phyloP scores from a whole-genome alignment of 1,284 basidiomycete species.

The Pseudozyma thailandica region DNA sequence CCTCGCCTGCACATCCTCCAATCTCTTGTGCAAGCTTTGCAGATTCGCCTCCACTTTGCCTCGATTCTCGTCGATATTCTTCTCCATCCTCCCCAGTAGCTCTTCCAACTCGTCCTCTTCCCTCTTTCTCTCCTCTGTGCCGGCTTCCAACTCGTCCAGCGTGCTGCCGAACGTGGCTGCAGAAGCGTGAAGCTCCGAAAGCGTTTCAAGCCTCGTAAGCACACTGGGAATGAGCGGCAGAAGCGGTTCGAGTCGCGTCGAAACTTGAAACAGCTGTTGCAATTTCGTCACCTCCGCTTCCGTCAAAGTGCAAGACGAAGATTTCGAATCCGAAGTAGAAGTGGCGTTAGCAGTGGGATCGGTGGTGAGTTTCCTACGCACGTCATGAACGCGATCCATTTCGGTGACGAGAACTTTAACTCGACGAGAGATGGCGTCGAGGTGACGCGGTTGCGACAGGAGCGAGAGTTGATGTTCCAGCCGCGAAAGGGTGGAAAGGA shows the following conservation, averaged over 20 bases:
- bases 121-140: constrained; percentile 75
- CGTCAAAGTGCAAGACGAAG: constrained; percentile 24
- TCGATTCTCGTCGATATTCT: constrained; percentile 76
- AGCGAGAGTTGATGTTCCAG: constrained; percentile 86
- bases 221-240: constrained; percentile 91
- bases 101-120: constrained; percentile 76
- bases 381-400: constrained; percentile 82
- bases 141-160: constrained; percentile 78
- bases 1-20: constrained; percentile 77
- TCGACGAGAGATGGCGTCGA: constrained; percentile 93
- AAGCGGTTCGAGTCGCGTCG: constrained; percentile 84
- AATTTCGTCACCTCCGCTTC: constrained; percentile 32
- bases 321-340: not conserved
- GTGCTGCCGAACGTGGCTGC: constrained; percentile 76
- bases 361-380: constrained; percentile 68
- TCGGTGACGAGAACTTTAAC: constrained; percentile 92
- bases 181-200: constrained; percentile 83
- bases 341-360: not conserved
- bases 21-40: constrained; percentile 77
- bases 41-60: constrained; percentile 68
- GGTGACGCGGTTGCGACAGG: constrained; percentile 92
- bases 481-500: constrained; percentile 82
- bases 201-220: constrained; percentile 84
- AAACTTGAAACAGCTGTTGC: constrained; percentile 74
- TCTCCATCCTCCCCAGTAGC: constrained; percentile 73